Evolutionary conservation across 2,329 filamentous ascomycete species (phyloP).

Genomic region (Aureobasidium melanogenum): DNA sequence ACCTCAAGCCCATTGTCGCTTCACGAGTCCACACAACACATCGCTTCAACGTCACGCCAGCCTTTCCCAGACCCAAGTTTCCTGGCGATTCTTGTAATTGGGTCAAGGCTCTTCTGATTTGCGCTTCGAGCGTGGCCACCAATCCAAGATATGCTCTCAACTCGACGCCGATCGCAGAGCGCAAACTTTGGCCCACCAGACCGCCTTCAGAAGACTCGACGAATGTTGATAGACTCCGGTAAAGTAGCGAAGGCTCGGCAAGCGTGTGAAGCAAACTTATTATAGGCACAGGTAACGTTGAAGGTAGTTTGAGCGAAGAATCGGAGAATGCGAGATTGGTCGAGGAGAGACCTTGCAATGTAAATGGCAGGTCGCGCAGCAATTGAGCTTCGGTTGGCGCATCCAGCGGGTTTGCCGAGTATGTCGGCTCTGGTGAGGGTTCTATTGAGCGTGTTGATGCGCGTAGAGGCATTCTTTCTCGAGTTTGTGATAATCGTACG

Average conservation of each 20-base stretch:
- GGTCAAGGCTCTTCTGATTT: constrained; percentile 75
- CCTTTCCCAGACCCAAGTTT: constrained; percentile 66
- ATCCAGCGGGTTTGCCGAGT: neutral
- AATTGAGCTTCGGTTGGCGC: constrained; percentile 34
- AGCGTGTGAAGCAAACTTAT: constrained; percentile 81
- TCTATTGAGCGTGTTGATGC: constrained; percentile 4
- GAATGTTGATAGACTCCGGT: constrained; percentile 70
- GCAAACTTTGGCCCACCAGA: constrained; percentile 82
- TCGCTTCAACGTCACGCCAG: constrained; percentile 86
- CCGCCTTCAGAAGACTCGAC: constrained; percentile 73
- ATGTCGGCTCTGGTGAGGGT: neutral
- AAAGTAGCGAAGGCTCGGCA: constrained; percentile 89
- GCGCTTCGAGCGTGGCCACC: constrained; percentile 84
- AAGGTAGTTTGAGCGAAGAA: constrained; percentile 63
- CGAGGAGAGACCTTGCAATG: constrained; percentile 83
- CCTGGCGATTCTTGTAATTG: constrained; percentile 56
- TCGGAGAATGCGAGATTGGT: constrained; percentile 70
- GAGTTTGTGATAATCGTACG: constrained; percentile 16
- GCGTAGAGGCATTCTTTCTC: constrained; percentile 10
- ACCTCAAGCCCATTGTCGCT: constrained; percentile 84
- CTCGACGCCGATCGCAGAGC: constrained; percentile 76
- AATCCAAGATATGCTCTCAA: constrained; percentile 82
- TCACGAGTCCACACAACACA: constrained; percentile 97
- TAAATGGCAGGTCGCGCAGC: constrained; percentile 72
- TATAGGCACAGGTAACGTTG: constrained; percentile 72